These are phyloP conservation scores for Trichosporon ovoides DNA, from an alignment of 1,284 basidiomycete genomes.

Conservation along the genomic window DNA sequence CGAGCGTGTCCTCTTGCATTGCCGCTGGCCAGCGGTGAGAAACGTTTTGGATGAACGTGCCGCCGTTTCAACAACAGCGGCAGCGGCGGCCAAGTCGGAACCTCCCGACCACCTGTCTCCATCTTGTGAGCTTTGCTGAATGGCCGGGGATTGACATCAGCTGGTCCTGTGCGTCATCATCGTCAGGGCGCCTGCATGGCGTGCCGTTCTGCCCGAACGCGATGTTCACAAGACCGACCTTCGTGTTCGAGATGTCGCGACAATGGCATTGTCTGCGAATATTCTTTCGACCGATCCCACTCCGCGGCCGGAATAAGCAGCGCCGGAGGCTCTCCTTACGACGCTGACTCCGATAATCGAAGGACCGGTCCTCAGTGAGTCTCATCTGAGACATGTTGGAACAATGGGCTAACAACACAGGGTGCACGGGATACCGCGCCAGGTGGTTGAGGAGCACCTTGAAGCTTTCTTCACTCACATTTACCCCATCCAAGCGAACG, in stretches of 20 bases:
- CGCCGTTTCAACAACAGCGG: not conserved
- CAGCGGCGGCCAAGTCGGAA: not conserved
- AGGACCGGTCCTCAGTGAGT: not conserved
- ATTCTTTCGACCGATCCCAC: not conserved
- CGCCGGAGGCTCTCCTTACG: conserved; percentile 11
- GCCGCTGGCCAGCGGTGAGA: conserved; percentile 21
- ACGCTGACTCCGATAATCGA: not conserved
- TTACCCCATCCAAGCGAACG: conserved; percentile 22
- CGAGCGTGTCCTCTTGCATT: conserved; percentile 20
- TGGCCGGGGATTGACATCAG: not conserved
- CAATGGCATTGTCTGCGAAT: conserved; percentile 14
- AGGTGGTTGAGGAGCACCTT: conserved; percentile 18
- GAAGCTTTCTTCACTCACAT: conserved; percentile 23
- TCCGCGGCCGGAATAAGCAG: conserved; percentile 13
- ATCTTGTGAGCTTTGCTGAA: not conserved
- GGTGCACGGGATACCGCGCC: conserved; percentile 14
- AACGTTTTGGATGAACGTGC: conserved; percentile 18
- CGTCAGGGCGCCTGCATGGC: conserved; percentile 10
- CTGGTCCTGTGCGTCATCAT: conserved; percentile 15
- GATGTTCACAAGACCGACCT: conserved; percentile 17
- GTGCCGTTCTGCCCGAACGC: conserved; percentile 11
- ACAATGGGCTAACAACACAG: not conserved
- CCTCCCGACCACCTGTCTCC: conserved; percentile 3
- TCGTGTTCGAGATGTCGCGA: conserved; percentile 14
- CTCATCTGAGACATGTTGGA: not conserved